Percentiles rank a stretch among this genome's conserved stretches.
phyloP scores from a whole-genome alignment of 129 eudicot genomes.

The Solidago caesia region DNA sequence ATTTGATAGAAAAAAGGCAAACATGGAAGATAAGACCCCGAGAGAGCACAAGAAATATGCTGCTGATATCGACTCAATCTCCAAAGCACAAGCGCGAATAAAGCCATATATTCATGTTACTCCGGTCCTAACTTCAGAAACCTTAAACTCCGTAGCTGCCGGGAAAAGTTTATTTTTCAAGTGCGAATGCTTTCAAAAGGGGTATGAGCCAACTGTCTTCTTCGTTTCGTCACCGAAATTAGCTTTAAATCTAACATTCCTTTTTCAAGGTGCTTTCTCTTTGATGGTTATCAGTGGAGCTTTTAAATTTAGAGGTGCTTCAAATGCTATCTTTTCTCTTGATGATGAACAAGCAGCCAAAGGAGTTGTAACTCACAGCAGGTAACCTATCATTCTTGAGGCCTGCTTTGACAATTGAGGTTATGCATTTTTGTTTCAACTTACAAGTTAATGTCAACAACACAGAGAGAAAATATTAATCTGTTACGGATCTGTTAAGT shows the following conservation, averaged over 20 bases:
- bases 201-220: conserved; percentile 45
- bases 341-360: conserved; percentile 68
- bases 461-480: background rate
- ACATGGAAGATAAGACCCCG: conserved; percentile 45
- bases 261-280: conserved; percentile 18
- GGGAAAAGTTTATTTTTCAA: conserved; percentile 79
- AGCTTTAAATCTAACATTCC: conserved; percentile 5
- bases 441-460: background rate
- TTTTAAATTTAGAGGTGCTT: conserved; percentile 94
- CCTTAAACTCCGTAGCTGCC: conserved; percentile 69
- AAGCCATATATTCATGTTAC: conserved; percentile 58
- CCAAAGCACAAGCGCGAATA: conserved; percentile 71
- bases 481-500: background rate
- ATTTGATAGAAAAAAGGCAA: background rate
- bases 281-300: conserved; percentile 69
- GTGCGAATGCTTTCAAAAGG: conserved; percentile 97
- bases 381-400: conserved; percentile 38
- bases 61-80: conserved; percentile 75
- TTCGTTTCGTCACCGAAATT: conserved; percentile 1
- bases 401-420: background rate
- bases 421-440: background rate
- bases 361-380: conserved; percentile 99
- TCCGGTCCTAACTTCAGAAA: conserved; percentile 79
- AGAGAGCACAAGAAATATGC: conserved; percentile 53
- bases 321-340: conserved; percentile 85